Evolutionary conservation across 2,329 filamentous ascomycete genomes (phyloP).

Genomic region (Sclerotiophoma versabilis): DNA sequence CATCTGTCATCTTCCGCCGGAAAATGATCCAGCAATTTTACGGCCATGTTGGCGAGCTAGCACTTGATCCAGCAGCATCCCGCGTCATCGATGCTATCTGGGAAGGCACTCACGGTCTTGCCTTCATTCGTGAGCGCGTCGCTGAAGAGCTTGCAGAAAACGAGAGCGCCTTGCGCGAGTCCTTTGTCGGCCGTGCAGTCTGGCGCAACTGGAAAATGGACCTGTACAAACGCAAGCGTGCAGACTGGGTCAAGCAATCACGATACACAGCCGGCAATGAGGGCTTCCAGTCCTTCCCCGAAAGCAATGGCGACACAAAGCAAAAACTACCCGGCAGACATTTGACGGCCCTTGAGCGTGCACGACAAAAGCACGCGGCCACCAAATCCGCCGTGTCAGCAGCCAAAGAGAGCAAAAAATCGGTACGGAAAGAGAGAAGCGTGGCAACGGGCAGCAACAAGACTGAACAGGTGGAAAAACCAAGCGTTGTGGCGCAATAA

Average conservation of each 20-base stretch:
- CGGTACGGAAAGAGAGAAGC: conserved; percentile 25
- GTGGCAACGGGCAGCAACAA: conserved; percentile 19
- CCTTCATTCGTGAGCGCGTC: conserved; percentile 72
- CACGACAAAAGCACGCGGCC: conserved; percentile 63
- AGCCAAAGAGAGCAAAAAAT: conserved; percentile 30
- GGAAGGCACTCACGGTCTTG: conserved; percentile 67
- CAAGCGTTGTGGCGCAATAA: conserved; percentile 35
- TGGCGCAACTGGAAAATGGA: conserved; percentile 81
- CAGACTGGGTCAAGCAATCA: conserved; percentile 69
- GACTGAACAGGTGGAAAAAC: conserved; percentile 31
- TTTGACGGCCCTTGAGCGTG: conserved; percentile 59
- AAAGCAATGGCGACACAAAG: conserved; percentile 42
- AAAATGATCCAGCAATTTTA: conserved; percentile 70
- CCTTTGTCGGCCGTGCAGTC: conserved; percentile 69
- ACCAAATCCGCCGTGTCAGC: conserved; percentile 49
- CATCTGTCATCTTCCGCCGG: conserved; percentile 65
- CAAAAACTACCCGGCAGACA: conserved; percentile 38
- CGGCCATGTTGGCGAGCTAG: conserved; percentile 66
- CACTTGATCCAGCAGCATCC: conserved; percentile 68
- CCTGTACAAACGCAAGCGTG: conserved; percentile 67
- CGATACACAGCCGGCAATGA: conserved; percentile 61
- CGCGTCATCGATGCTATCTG: conserved; percentile 73
- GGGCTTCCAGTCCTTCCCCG: conserved; percentile 59
- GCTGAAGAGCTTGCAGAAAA: conserved; percentile 67
- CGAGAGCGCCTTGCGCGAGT: conserved; percentile 69